Evolutionary conservation across 441 rosid species (phyloP).

Genomic region (Gossypium trilobum): DNA sequence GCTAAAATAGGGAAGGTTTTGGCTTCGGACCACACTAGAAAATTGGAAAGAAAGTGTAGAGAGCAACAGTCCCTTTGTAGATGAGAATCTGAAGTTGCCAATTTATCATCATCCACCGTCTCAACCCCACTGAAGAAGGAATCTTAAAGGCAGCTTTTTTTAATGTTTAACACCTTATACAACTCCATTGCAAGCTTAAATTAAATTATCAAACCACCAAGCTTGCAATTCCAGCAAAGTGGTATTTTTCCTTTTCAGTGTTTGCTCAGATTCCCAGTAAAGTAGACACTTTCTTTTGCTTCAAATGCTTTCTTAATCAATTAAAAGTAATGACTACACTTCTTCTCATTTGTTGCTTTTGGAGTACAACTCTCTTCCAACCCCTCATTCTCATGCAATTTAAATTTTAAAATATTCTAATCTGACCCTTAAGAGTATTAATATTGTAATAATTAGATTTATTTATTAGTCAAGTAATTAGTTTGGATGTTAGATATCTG

Average conservation of each 20-base stretch:
- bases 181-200: too few species aligned
- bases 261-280: constrained; percentile 22
- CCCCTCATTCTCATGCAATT: too few species aligned
- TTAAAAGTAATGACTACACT: constrained; percentile 1
- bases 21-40: constrained; percentile 11
- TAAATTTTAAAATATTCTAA: too few species aligned
- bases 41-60: neutral
- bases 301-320: neutral
- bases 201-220: constrained; percentile 11
- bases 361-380: constrained; percentile 12
- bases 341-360: constrained; percentile 16
- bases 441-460: too few species aligned
- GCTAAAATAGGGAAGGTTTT: neutral
- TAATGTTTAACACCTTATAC: too few species aligned
- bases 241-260: constrained; percentile 14
- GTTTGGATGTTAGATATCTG: too few species aligned
- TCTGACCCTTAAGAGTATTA: too few species aligned
- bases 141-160: constrained; percentile 9
- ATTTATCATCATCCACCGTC: neutral
- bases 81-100: neutral
- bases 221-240: constrained; percentile 44
- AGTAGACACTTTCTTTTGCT: constrained; percentile 13
- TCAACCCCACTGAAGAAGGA: neutral
- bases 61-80: neutral
- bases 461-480: too few species aligned